These are phyloP conservation scores for Ochetophila trinervis DNA, from an alignment of 306 rosid genomes.

Conservation along the genomic window DNA sequence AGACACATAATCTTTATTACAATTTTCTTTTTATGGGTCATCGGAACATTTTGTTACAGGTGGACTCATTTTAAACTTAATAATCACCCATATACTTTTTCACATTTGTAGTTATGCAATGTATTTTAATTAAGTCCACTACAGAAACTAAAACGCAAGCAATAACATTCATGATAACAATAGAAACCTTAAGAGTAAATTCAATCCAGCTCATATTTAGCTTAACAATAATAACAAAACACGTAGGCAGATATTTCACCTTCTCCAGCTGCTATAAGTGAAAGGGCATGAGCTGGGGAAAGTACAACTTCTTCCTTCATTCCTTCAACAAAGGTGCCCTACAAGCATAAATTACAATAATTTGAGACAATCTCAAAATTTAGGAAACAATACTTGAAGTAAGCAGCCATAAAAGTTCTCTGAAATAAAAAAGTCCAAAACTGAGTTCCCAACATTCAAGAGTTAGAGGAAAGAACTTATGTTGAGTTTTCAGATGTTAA, in stretches of 20 bases:
- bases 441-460: too few species aligned
- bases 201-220: neutral
- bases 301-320: constrained; percentile 96
- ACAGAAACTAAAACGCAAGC: neutral
- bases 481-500: too few species aligned
- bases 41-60: too few species aligned
- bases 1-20: neutral
- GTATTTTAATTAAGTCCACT: neutral
- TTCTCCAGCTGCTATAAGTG: constrained; percentile 99
- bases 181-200: neutral
- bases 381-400: constrained; percentile 18
- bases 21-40: neutral
- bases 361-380: neutral
- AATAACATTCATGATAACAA: neutral
- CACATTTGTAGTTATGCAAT: neutral
- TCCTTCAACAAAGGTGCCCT: constrained; percentile 98
- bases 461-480: too few species aligned
- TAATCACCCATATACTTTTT: neutral
- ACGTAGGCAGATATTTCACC: constrained; percentile 44
- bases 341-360: constrained; percentile 33
- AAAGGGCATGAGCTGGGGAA: constrained; percentile 98
- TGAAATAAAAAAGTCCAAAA: neutral
- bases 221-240: constrained; percentile 8
- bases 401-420: neutral
- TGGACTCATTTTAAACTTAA: neutral